Percentiles rank a stretch among this genome's conserved stretches.
Evolutionary conservation across 495 filamentous ascomycete genomes (phyloP).

Genomic region (Cairneyella variabilis): DNA sequence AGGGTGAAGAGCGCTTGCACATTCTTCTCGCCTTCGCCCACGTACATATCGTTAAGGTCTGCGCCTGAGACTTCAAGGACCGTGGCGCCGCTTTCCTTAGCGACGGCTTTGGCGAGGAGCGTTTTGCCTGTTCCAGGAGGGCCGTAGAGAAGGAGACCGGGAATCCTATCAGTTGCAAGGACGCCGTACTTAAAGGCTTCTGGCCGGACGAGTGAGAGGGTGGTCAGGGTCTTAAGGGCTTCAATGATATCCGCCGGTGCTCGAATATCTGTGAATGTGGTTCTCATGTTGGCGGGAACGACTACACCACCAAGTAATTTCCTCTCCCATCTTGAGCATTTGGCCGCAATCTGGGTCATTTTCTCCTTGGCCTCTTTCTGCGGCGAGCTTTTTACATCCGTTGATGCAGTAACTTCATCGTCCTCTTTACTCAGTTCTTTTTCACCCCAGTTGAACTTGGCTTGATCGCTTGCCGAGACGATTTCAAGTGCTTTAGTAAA

Average conservation of each 20-base stretch:
- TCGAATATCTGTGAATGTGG: slow-evolving; percentile 80
- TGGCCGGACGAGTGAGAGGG: slow-evolving; percentile 79
- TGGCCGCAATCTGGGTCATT: slow-evolving; percentile 27
- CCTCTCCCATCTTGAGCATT: slow-evolving; percentile 72
- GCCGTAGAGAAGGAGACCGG: slow-evolving; percentile 86
- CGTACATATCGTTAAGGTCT: slow-evolving; percentile 91
- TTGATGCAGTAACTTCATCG: slow-evolving; percentile 2
- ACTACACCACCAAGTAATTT: slow-evolving; percentile 77
- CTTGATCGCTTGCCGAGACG: slow-evolving; percentile 40
- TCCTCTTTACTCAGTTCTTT: slow-evolving; percentile 33
- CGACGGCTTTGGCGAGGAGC: slow-evolving; percentile 89
- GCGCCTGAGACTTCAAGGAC: slow-evolving; percentile 56
- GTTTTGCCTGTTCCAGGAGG: slow-evolving; percentile 97
- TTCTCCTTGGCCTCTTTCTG: slow-evolving; percentile 17
- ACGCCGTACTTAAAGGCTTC: slow-evolving; percentile 97
- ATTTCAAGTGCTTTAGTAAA: slow-evolving; percentile 34
- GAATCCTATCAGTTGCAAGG: slow-evolving; percentile 83
- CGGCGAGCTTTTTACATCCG: slow-evolving; percentile 1
- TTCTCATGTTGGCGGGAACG: slow-evolving; percentile 74
- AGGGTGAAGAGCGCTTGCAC: slow-evolving; percentile 88
- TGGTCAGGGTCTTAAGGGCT: slow-evolving; percentile 83
- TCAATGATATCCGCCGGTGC: slow-evolving; percentile 81
- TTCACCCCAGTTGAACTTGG: slow-evolving; percentile 38
- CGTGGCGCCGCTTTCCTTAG: slow-evolving; percentile 88
- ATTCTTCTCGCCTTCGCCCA: slow-evolving; percentile 96